Percentiles rank a stretch among this genome's conserved stretches.
Evolutionary conservation across 345 rosid genomes (phyloP).

Genomic region (Schrenkiella parvula): DNA sequence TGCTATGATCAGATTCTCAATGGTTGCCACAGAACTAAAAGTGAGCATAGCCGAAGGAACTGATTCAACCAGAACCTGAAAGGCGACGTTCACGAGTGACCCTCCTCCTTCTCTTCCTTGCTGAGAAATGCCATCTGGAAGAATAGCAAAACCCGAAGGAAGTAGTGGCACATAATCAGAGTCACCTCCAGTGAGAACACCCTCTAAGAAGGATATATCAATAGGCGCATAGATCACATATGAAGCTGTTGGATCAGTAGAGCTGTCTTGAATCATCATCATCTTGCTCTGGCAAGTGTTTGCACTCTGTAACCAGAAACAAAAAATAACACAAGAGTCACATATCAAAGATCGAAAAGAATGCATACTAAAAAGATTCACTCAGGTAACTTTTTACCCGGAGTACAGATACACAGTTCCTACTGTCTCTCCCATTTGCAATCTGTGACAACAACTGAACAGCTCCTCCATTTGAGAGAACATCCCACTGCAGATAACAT

Average conservation of each 20-base stretch:
- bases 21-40: constrained; percentile 76
- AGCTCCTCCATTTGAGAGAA: constrained; percentile 58
- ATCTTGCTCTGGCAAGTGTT: constrained; percentile 48
- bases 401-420: constrained; percentile 76
- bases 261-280: constrained; percentile 64
- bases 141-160: constrained; percentile 61
- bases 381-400: constrained; percentile 52
- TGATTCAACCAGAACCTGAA: constrained; percentile 72
- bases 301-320: constrained; percentile 30
- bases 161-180: constrained; percentile 54
- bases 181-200: constrained; percentile 46
- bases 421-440: constrained; percentile 73
- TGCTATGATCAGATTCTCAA: constrained; percentile 64
- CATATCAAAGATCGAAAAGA: background rate
- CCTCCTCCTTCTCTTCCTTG: constrained; percentile 34
- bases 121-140: constrained; percentile 42
- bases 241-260: constrained; percentile 49
- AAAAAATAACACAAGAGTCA: background rate
- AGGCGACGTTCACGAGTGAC: constrained; percentile 71
- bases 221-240: constrained; percentile 64
- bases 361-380: background rate
- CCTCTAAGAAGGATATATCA: constrained; percentile 44
- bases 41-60: constrained; percentile 54
- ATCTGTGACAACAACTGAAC: constrained; percentile 81
- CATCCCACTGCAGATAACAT: constrained; percentile 74